A percentile compares a stretch with the other conserved stretches of the same genome.
phyloP scores from a whole-genome alignment of 495 filamentous ascomycete species.

The Aspergillus diversus region DNA sequence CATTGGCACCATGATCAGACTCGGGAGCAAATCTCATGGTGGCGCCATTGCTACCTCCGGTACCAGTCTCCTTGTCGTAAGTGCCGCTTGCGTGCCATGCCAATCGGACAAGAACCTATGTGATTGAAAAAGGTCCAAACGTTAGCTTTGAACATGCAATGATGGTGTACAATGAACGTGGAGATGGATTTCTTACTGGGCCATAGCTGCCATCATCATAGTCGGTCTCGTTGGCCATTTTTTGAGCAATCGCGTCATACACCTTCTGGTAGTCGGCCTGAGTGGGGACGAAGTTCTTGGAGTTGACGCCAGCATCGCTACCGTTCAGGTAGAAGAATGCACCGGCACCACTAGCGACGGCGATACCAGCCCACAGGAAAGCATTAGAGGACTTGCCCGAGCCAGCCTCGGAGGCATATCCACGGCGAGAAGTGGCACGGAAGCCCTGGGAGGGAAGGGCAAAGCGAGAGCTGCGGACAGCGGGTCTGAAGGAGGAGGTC shows the following conservation, averaged over 20 bases:
- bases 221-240: conserved; percentile 84
- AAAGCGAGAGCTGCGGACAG: conserved; percentile 59
- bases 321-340: conserved; percentile 72
- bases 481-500: conserved; percentile 51
- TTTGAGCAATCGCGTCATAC: conserved; percentile 82
- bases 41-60: conserved; percentile 93
- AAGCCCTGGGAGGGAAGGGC: conserved; percentile 63
- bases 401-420: conserved; percentile 72
- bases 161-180: not conserved
- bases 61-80: conserved; percentile 86
- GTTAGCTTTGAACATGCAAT: conserved; percentile 19
- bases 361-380: conserved; percentile 59
- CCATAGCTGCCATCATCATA: conserved; percentile 98
- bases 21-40: conserved; percentile 98
- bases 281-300: conserved; percentile 65
- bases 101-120: conserved; percentile 71
- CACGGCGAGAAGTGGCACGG: conserved; percentile 68
- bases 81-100: conserved; percentile 89
- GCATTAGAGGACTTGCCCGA: conserved; percentile 54
- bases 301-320: conserved; percentile 41
- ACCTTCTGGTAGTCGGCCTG: conserved; percentile 94
- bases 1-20: conserved; percentile 90
- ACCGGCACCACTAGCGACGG: conserved; percentile 65
- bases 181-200: conserved; percentile 56
- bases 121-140: not conserved